phyloP scores from a whole-genome alignment of 208 protist species.

The Porcisia deanei region DNA sequence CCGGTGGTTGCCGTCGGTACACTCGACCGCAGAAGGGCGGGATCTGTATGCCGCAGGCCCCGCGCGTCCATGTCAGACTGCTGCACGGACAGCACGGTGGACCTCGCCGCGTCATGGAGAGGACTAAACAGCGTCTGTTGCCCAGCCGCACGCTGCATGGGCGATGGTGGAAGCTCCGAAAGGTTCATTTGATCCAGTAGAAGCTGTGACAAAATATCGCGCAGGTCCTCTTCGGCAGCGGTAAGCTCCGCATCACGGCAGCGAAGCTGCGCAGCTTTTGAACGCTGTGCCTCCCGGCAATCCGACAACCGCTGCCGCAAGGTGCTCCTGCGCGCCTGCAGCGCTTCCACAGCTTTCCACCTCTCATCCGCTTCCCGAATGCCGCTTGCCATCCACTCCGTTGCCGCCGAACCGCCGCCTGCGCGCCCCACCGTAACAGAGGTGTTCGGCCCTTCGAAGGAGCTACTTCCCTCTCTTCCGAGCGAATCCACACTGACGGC shows the following conservation, averaged over 20 bases:
- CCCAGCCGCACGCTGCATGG: not conserved
- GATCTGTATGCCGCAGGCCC: too few relatives aligned
- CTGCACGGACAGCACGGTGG: too few relatives aligned
- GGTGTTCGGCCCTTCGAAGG: too few relatives aligned
- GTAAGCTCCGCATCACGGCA: slow-evolving; percentile 7
- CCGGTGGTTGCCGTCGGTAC: too few relatives aligned
- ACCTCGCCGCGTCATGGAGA: not conserved
- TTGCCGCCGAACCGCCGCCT: not conserved
- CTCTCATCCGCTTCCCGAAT: not conserved
- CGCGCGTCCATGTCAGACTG: too few relatives aligned
- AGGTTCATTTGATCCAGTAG: not conserved
- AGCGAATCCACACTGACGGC: not conserved
- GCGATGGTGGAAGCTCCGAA: not conserved
- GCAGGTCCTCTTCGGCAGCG: slow-evolving; percentile 12
- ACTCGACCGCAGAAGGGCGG: too few relatives aligned
- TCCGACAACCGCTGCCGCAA: slow-evolving; percentile 11
- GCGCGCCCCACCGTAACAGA: too few relatives aligned
- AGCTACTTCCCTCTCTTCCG: not conserved
- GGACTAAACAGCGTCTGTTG: not conserved
- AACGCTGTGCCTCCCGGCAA: not conserved
- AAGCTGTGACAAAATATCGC: not conserved
- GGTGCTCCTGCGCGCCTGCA: not conserved
- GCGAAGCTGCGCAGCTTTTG: not conserved
- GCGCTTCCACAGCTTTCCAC: not conserved
- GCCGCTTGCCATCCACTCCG: not conserved